These are phyloP conservation scores for Aspergillus fumigatiaffinis DNA, from an alignment of 2,329 filamentous ascomycete species.

Conservation along the genomic window DNA sequence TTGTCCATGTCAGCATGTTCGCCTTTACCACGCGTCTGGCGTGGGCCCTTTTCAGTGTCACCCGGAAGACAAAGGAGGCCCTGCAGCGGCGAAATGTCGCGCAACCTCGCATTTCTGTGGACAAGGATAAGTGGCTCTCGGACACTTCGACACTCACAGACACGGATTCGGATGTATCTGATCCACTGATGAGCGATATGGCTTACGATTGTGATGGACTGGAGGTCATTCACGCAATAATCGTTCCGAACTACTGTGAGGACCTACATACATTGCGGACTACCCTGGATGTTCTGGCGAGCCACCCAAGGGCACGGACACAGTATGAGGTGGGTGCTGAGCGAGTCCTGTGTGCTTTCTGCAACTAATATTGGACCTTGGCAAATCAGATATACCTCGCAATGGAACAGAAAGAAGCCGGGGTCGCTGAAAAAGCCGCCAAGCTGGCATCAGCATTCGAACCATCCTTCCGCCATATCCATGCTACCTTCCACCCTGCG, in stretches of 20 bases:
- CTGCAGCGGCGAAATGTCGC: slow-evolving; percentile 20
- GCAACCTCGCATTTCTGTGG: neutral
- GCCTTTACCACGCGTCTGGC: slow-evolving; percentile 51
- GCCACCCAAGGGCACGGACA: slow-evolving; percentile 59
- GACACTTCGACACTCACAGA: neutral
- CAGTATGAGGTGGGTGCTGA: slow-evolving; percentile 63
- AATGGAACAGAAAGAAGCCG: slow-evolving; percentile 65
- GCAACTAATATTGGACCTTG: neutral
- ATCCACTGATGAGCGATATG: neutral
- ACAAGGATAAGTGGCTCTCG: neutral
- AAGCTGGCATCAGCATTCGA: slow-evolving; percentile 60
- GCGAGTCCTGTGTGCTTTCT: neutral
- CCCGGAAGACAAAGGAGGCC: slow-evolving; percentile 17
- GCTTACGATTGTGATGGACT: neutral
- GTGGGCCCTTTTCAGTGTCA: slow-evolving; percentile 45
- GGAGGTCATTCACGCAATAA: slow-evolving; percentile 59
- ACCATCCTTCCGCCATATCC: slow-evolving; percentile 63
- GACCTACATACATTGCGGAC: slow-evolving; percentile 64
- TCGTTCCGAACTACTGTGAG: slow-evolving; percentile 72
- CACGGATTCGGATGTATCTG: neutral
- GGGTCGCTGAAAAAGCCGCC: slow-evolving; percentile 50
- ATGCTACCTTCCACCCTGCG: slow-evolving; percentile 63
- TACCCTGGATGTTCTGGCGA: slow-evolving; percentile 65
- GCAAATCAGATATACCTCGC: slow-evolving; percentile 61
- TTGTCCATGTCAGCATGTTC: slow-evolving; percentile 62